Base-by-base conservation (phyloP, 2,329 filamentous ascomycete genomes). In the Sporothrix brasiliensis region DNA sequence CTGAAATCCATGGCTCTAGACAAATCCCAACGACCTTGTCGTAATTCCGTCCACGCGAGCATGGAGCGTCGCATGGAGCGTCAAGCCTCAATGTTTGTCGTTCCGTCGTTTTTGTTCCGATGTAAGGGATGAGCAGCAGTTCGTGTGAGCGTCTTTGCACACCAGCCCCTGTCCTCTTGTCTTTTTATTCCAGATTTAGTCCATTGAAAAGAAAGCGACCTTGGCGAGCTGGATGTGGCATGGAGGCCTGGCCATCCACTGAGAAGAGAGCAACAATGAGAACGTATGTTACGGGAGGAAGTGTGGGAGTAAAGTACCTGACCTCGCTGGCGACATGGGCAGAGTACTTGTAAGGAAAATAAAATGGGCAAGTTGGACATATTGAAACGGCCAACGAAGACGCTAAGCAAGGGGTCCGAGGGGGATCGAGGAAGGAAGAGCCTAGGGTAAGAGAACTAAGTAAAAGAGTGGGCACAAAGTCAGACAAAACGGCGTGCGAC, bases 341-440 rank as follows among this genome's bases (percentile, higher is more conserved):
- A 9, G 16, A n/a, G 16, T 58, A 24, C 24, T 24, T 24, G 24
- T 2, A 7, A 47, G 41, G 47, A 30, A 39, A 24, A 50, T 34
- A 66, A 16, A 34, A 30, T 49, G 44, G 44, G 11, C 27, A n/a
- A 53, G 27, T 54, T 44, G 44, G 34, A 50, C 10, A 47, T 27
- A 67, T 58, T 68, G 66, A 68, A 68, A 68, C 52, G 39, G 39
- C 66, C 52, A 49, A 56, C 49, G 39, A 52, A 68, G 34, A 30
- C 66, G 66, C 66, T 68, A 68, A 52, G 52, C 52, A 68, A 27
- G 65, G 65, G 63, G 63, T 11, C 5, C 10, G 65, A 27, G 53
- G 39, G 27, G 61, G 47, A 39, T 52, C 19, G 27, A 66, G 47
- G 61, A 54, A 24, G n/a, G 21, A 53, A 21, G 4, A 53, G 50